Base-by-base conservation (phyloP, 192 early-diverging fungal genomes). In the Gonapodya sp. region DNA sequence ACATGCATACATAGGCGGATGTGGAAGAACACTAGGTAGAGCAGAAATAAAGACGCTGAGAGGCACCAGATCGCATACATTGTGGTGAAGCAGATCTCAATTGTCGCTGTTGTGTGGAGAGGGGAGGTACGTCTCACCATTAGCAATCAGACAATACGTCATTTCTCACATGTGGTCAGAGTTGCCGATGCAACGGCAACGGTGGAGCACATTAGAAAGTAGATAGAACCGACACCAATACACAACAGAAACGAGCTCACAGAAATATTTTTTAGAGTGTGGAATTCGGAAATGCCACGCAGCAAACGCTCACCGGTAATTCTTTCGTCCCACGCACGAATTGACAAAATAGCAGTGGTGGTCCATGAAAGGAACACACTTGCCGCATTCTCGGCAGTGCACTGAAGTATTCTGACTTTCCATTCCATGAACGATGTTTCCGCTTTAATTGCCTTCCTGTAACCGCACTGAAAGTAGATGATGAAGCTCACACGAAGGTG, bases 321-420 rank as follows among this genome's bases (percentile, higher is more conserved):
- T 89, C 30, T 84, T 34, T 32, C 36, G 31, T 30, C 86, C 88
- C 72, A 89, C 85, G 84, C 88, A 89, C 73, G 84, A 86, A 75
- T 89, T 89, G 72, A 87, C 83, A 79, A 83, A 89, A 36, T 84
- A 86, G 78, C 88, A 89, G 74, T 89, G 88, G 81, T 89, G 88
- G 75, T 89, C 88, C 78, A 89, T 74, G 33, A 83, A 24, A 16
- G 78, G 73, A 0, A 89, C 79, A 83, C 88, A 89, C 81, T 89
- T 89, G 80, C 86, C 80, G 79, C 88, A 89, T 77, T 87, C 87
- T 64, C 82, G 80, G 82, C 88, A 89, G 78, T 89, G 88, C n/a
- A 89, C 36, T 30, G 88, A 84, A 64, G 74, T 73, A 16, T 36
- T 46, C 34, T 85, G 35, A 18, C 46, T 82, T 64, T n/a, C n/a